A percentile compares a stretch with the other conserved stretches of the same genome.
phyloP scores from a whole-genome alignment of 148 eudicot species.

The Polygonum aviculare region DNA sequence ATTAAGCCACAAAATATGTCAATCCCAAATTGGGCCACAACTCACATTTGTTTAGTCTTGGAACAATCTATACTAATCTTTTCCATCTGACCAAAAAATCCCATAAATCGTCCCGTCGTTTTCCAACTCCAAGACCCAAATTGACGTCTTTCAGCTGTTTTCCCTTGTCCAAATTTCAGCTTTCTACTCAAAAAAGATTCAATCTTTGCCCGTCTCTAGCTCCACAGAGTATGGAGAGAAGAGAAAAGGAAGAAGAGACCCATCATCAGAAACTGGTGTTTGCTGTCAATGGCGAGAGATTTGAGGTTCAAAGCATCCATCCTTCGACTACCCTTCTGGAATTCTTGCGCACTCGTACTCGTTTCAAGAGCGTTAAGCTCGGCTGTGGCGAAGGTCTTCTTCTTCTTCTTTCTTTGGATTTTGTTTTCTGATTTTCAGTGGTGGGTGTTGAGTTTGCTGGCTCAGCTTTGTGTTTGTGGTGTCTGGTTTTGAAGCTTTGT shows the following conservation, averaged over 20 bases:
- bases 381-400: conserved; percentile 41
- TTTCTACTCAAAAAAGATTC: neutral
- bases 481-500: neutral
- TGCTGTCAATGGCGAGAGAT: conserved; percentile 53
- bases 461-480: neutral
- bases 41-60: neutral
- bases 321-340: conserved; percentile 75
- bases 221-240: conserved; percentile 5
- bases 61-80: neutral
- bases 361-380: conserved; percentile 72
- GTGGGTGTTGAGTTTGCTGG: neutral
- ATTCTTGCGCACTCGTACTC: conserved; percentile 58
- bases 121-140: neutral
- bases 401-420: neutral
- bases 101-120: neutral
- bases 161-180: neutral
- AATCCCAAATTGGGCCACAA: neutral
- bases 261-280: conserved; percentile 21
- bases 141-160: neutral
- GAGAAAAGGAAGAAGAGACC: neutral
- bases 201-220: neutral
- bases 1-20: neutral
- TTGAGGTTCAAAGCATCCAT: conserved; percentile 42
- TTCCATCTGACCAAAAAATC: neutral
- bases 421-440: neutral